phyloP scores from a whole-genome alignment of 2,329 filamentous ascomycete genomes.

The Ophiosphaerella korrae region DNA sequence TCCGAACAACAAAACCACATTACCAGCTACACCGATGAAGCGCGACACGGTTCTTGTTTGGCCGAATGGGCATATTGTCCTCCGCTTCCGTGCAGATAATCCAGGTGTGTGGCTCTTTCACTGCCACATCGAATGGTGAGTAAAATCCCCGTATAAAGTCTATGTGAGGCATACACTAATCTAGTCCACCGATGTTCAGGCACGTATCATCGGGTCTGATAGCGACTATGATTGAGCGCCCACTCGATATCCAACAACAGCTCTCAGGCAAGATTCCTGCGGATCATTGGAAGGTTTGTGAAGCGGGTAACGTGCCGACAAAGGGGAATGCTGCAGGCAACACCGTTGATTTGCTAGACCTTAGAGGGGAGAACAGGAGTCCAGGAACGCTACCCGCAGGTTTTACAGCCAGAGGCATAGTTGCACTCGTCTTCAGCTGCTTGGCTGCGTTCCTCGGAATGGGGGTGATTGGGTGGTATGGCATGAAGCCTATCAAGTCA shows the following conservation, averaged over 20 bases:
- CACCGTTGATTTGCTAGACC: slow-evolving; percentile 64
- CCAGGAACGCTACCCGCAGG: slow-evolving; percentile 66
- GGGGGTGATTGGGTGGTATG: slow-evolving; percentile 70
- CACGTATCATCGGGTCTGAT: slow-evolving; percentile 54
- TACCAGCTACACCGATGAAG: slow-evolving; percentile 49
- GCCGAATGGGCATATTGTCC: slow-evolving; percentile 60
- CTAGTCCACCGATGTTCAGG: neutral
- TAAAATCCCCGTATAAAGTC: too few species aligned
- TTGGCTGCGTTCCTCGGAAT: slow-evolving; percentile 72
- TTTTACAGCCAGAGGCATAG: slow-evolving; percentile 72
- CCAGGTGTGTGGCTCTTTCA: slow-evolving; percentile 43
- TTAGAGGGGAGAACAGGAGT: slow-evolving; percentile 56
- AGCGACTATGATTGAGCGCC: slow-evolving; percentile 58
- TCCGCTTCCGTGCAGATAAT: slow-evolving; percentile 62
- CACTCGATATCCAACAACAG: slow-evolving; percentile 62
- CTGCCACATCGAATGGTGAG: slow-evolving; percentile 43
- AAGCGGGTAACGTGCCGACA: slow-evolving; percentile 55
- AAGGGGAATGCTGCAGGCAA: slow-evolving; percentile 78
- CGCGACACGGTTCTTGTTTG: slow-evolving; percentile 61
- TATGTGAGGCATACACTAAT: too few species aligned
- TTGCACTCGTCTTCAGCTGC: slow-evolving; percentile 75
- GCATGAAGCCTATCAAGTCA: slow-evolving; percentile 48
- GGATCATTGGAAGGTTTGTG: slow-evolving; percentile 66
- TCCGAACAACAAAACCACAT: slow-evolving; percentile 25
- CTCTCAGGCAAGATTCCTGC: slow-evolving; percentile 62